A percentile compares a stretch with the other conserved stretches of the same genome.
These are phyloP conservation scores for Chlorociboria aeruginascens DNA, from an alignment of 495 filamentous ascomycete genomes.

Conservation along the genomic window DNA sequence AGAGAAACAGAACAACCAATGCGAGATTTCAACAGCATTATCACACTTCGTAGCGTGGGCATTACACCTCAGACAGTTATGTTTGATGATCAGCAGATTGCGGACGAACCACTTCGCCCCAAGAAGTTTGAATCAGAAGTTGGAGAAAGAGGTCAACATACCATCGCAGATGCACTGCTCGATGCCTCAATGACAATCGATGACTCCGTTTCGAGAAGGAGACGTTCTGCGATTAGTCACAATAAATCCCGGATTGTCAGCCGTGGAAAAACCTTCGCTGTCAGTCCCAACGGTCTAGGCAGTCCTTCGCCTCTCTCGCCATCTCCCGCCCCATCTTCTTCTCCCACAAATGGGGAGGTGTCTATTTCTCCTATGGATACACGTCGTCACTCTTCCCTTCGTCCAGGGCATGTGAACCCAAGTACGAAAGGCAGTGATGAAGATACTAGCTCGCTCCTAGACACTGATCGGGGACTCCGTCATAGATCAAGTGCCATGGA, in stretches of 20 bases:
- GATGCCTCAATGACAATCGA: slow-evolving; percentile 90
- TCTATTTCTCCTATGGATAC: slow-evolving; percentile 6
- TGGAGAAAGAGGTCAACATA: slow-evolving; percentile 43
- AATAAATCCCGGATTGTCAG: slow-evolving; percentile 33
- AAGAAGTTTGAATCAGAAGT: slow-evolving; percentile 10
- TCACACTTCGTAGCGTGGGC: slow-evolving; percentile 55
- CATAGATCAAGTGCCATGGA: slow-evolving; percentile 74
- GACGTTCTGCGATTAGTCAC: slow-evolving; percentile 40
- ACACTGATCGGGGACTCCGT: slow-evolving; percentile 19
- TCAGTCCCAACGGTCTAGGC: neutral
- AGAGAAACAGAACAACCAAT: slow-evolving; percentile 32
- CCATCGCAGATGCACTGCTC: slow-evolving; percentile 79
- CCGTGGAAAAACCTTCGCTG: slow-evolving; percentile 6
- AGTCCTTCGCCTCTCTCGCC: slow-evolving; percentile 19
- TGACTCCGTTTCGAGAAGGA: slow-evolving; percentile 44
- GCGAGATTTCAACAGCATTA: slow-evolving; percentile 50
- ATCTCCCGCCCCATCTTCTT: slow-evolving; percentile 8
- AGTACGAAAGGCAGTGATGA: slow-evolving; percentile 22
- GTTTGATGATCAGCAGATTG: slow-evolving; percentile 61
- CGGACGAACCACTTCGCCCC: slow-evolving; percentile 28
- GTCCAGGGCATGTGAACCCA: slow-evolving; percentile 10
- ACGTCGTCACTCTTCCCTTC: slow-evolving; percentile 2
- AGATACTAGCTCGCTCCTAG: slow-evolving; percentile 22
- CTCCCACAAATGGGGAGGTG: slow-evolving; percentile 6
- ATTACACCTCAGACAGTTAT: slow-evolving; percentile 81